A percentile compares a stretch with the other conserved stretches of the same genome.
phyloP scores from a whole-genome alignment of 768 basidiomycete species.

The Boletus sp. region DNA sequence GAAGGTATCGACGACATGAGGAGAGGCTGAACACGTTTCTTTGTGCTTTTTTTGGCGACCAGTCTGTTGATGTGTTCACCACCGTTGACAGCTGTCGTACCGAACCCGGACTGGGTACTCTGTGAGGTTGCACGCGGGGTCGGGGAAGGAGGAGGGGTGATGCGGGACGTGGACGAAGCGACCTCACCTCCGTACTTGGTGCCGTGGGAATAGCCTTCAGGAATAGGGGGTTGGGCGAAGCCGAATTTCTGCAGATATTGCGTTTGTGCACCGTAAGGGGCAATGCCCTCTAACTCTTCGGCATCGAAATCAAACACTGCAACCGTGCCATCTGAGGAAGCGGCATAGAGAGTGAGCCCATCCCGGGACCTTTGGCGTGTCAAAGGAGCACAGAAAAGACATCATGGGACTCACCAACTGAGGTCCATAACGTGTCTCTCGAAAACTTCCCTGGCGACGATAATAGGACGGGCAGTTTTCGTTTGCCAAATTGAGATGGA shows the following conservation, averaged over 20 bases:
- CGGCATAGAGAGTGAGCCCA: constrained; percentile 88
- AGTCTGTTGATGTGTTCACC: constrained; percentile 70
- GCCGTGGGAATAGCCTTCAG: constrained; percentile 68
- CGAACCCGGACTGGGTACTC: constrained; percentile 42
- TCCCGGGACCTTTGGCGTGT: constrained; percentile 74
- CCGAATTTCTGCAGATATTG: constrained; percentile 82
- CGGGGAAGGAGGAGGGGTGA: constrained; percentile 54
- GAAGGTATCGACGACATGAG: constrained; percentile 41
- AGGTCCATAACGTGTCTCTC: constrained; percentile 94
- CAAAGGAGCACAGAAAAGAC: background rate
- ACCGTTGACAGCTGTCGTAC: constrained; percentile 34
- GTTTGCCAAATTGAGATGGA: constrained; percentile 97
- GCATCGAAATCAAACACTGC: constrained; percentile 83
- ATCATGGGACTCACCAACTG: constrained; percentile 67
- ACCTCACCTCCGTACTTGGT: constrained; percentile 18
- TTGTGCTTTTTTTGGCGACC: constrained; percentile 69
- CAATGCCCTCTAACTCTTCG: constrained; percentile 79
- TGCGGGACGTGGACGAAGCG: constrained; percentile 29
- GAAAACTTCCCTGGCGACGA: constrained; percentile 93
- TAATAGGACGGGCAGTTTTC: constrained; percentile 83
- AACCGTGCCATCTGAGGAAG: constrained; percentile 94
- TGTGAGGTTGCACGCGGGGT: constrained; percentile 31
- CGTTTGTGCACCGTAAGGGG: constrained; percentile 68
- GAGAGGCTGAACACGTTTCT: constrained; percentile 61
- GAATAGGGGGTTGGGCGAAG: constrained; percentile 64